Evolutionary conservation across 345 rosid genomes (phyloP).

Genomic region (Fremontodendron californicum): DNA sequence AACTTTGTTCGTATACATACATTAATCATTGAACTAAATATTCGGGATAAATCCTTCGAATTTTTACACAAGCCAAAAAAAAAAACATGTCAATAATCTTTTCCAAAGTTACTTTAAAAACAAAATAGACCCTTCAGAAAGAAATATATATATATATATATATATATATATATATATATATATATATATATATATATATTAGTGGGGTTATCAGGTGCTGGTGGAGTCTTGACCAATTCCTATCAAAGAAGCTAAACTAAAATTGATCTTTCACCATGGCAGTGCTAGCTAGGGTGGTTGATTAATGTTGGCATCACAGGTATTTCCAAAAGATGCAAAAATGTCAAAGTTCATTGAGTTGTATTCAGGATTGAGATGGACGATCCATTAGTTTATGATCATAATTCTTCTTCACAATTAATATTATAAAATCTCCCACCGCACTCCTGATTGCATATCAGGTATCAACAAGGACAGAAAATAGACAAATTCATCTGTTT

Average conservation of each 20-base stretch:
- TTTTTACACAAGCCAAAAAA: no score
- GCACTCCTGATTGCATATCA: not conserved
- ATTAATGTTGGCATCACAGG: not conserved
- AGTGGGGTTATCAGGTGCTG: conserved; percentile 1
- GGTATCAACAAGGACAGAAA: not conserved
- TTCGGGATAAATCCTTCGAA: no score
- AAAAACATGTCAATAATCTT: no score
- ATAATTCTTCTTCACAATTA: not conserved
- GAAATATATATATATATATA: no score
- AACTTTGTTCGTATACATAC: no score
- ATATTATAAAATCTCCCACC: not conserved
- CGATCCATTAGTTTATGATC: not conserved
- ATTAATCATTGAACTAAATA: no score
- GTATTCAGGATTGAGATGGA: conserved; percentile 7
- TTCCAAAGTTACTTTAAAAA: not conserved
- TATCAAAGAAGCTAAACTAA: not conserved
- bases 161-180: no score
- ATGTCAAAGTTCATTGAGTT: not conserved
- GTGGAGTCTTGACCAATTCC: conserved; percentile 8
- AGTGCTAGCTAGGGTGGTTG: not conserved
- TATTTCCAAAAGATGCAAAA: not conserved
- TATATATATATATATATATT: no score
- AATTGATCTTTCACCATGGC: not conserved
- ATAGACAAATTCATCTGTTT: not conserved
- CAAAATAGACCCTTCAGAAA: not conserved